Evolutionary conservation across 2,329 filamentous ascomycete species (phyloP).

Genomic region (Hirsutella minnesotensis): DNA sequence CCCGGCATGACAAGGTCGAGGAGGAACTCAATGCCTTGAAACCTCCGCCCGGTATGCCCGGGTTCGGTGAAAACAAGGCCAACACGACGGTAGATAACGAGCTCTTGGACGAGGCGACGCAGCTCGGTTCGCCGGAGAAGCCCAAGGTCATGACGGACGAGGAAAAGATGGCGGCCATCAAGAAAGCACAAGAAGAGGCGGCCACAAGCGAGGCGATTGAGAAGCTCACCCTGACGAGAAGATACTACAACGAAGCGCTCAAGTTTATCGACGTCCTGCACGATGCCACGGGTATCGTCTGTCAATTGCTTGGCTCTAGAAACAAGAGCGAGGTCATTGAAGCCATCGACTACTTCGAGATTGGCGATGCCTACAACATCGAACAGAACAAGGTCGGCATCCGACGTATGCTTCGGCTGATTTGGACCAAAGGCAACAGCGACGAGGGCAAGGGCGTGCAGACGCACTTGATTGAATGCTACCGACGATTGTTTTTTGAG

Average conservation of each 20-base stretch:
- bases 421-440: constrained; percentile 99
- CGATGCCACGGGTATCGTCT: constrained; percentile 66
- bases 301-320: constrained; percentile 79
- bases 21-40: constrained; percentile 70
- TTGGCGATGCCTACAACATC: constrained; percentile 91
- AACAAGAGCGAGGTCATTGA: constrained; percentile 99
- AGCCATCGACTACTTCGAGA: constrained; percentile 96
- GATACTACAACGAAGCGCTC: constrained; percentile 88
- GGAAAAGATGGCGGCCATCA: constrained; percentile 58
- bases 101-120: constrained; percentile 80
- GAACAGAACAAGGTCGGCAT: constrained; percentile 89
- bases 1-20: constrained; percentile 71
- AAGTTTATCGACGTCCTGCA: constrained; percentile 90
- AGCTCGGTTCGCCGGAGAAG: constrained; percentile 60
- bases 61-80: constrained; percentile 46
- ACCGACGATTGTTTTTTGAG: constrained; percentile 91
- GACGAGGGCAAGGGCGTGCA: constrained; percentile 98
- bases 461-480: constrained; percentile 91
- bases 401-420: constrained; percentile 86
- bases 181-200: constrained; percentile 75
- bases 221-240: constrained; percentile 74
- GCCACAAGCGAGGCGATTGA: constrained; percentile 81
- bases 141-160: constrained; percentile 62
- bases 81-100: constrained; percentile 64
- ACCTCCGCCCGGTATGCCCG: constrained; percentile 61